phyloP scores from a whole-genome alignment of 768 basidiomycete species.

The Mycena olivaceomarginata region DNA sequence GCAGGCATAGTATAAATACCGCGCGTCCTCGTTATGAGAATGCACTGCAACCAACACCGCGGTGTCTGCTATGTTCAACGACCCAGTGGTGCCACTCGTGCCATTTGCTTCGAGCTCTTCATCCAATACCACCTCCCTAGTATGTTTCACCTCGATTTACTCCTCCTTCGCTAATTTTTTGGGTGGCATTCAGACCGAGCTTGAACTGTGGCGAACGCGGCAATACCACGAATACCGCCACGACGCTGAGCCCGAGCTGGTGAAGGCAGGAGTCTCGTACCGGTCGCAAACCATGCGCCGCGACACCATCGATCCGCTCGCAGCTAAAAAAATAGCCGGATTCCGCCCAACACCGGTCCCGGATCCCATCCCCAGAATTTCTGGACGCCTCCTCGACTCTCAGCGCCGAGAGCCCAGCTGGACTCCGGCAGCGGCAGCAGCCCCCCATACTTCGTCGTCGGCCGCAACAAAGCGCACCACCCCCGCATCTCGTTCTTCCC shows the following conservation, averaged over 20 bases:
- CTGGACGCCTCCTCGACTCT: neutral
- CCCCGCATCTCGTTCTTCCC: constrained; percentile 34
- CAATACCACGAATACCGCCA: too few species aligned
- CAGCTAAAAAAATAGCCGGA: too few species aligned
- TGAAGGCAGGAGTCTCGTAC: too few species aligned
- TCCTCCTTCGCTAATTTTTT: too few species aligned
- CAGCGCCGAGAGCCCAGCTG: neutral
- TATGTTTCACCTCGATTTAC: neutral
- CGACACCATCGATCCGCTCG: too few species aligned
- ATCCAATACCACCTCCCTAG: neutral
- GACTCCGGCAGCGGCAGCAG: neutral
- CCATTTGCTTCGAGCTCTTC: neutral
- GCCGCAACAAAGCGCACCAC: neutral
- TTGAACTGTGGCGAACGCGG: neutral
- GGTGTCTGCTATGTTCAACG: neutral
- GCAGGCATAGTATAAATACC: neutral
- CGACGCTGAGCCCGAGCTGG: too few species aligned
- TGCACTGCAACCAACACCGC: neutral
- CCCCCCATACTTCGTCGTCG: constrained; percentile 6
- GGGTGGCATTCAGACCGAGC: neutral
- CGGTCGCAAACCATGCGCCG: too few species aligned
- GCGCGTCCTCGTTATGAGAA: too few species aligned
- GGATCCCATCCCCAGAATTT: neutral
- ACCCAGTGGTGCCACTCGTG: neutral
- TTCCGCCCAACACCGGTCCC: too few species aligned